These are phyloP conservation scores for Penicillium malachiteum DNA, from an alignment of 495 filamentous ascomycete genomes.

Conservation along the genomic window DNA sequence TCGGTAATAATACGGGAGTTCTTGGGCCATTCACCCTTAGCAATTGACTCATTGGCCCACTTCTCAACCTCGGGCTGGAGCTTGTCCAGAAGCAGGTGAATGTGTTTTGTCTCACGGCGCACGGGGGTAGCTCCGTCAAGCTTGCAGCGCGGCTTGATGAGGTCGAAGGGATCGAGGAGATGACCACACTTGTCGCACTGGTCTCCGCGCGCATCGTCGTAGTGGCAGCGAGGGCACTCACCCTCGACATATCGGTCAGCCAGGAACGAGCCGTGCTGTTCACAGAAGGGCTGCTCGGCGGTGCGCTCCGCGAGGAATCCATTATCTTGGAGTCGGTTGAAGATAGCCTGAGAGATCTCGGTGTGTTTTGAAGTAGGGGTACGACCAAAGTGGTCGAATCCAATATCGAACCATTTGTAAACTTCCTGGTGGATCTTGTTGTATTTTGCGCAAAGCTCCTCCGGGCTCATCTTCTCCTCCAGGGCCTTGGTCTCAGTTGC, in stretches of 20 bases:
- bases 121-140: conserved; percentile 78
- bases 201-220: conserved; percentile 78
- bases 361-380: conserved; percentile 82
- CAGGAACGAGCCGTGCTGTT: conserved; percentile 78
- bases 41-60: conserved; percentile 61
- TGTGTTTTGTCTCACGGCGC: conserved; percentile 66
- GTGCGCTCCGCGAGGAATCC: conserved; percentile 80
- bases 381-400: conserved; percentile 81
- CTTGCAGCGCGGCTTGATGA: conserved; percentile 66
- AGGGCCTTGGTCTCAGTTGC: conserved; percentile 82
- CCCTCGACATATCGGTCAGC: conserved; percentile 95
- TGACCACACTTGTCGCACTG: conserved; percentile 86
- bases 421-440: conserved; percentile 78
- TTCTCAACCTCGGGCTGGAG: conserved; percentile 69
- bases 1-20: conserved; percentile 72
- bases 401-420: conserved; percentile 86
- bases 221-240: conserved; percentile 76
- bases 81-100: conserved; percentile 78
- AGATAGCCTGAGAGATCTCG: conserved; percentile 82
- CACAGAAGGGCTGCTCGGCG: conserved; percentile 80
- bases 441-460: conserved; percentile 82
- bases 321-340: conserved; percentile 72
- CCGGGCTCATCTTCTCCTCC: conserved; percentile 65
- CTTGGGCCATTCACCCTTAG: conserved; percentile 69
- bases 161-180: conserved; percentile 74